These are phyloP conservation scores for Fraxinus excelsior DNA, from an alignment of 257 asterid species.

Conservation along the genomic window DNA sequence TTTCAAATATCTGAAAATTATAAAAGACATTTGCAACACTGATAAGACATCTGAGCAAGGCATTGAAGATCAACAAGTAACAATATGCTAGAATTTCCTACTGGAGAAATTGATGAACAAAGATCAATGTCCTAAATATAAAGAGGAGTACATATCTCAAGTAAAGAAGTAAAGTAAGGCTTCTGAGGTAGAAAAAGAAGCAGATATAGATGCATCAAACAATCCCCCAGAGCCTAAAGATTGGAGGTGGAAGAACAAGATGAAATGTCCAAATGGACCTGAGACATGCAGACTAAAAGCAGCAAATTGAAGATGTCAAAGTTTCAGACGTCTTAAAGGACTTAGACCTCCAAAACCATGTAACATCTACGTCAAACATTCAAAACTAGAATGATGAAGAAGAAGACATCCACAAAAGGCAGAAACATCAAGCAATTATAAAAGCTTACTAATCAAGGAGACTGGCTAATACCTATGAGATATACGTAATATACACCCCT, in stretches of 20 bases:
- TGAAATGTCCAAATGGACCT: background rate
- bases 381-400: background rate
- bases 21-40: no score
- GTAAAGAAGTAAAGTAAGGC: background rate
- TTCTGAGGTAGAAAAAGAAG: background rate
- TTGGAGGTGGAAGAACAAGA: background rate
- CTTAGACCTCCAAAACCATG: background rate
- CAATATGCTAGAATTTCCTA: no score
- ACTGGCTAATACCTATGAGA: background rate
- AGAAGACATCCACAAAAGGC: background rate
- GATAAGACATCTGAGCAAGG: no score
- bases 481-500: no score
- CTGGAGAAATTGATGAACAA: no score
- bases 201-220: background rate
- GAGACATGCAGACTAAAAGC: background rate
- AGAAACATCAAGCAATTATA: background rate
- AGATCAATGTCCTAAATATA: no score
- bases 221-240: background rate
- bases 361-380: background rate
- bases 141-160: no score
- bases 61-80: no score
- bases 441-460: background rate
- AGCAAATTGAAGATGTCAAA: no score
- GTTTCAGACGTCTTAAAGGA: no score
- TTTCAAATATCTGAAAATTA: no score